These are phyloP conservation scores for Plasmodium berghei DNA, from an alignment of 169 alveolate species.

Conservation along the genomic window DNA sequence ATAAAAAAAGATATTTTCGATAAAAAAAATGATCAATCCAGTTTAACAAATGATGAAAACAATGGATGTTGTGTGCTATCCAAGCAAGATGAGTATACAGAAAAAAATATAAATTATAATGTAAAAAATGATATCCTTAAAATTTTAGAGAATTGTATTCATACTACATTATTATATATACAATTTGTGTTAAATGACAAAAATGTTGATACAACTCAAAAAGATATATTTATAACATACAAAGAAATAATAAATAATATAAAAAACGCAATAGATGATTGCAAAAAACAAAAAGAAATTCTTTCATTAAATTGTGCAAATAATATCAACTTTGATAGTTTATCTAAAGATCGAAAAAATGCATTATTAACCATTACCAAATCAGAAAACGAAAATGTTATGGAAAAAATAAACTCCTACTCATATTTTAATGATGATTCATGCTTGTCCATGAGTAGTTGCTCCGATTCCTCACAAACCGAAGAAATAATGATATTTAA, in stretches of 20 bases:
- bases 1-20: background rate
- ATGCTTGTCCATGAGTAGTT: slow-evolving; percentile 1
- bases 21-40: background rate
- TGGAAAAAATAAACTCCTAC: slow-evolving; percentile 2
- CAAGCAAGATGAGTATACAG: background rate
- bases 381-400: background rate
- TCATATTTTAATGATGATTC: background rate
- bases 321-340: background rate
- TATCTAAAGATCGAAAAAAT: background rate
- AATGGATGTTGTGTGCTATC: background rate
- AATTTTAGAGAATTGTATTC: slow-evolving; percentile 64
- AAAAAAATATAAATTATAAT: slow-evolving; percentile 4
- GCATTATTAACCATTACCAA: background rate
- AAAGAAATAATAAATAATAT: slow-evolving; percentile 51
- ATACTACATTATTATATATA: slow-evolving; percentile 61
- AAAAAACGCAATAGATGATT: slow-evolving; percentile 46
- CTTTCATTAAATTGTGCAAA: background rate
- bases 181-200: slow-evolving; percentile 41
- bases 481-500: slow-evolving; percentile 1
- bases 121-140: slow-evolving; percentile 30
- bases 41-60: slow-evolving; percentile 1
- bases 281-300: slow-evolving; percentile 1
- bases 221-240: slow-evolving; percentile 36
- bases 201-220: slow-evolving; percentile 26
- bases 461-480: background rate